Percentiles rank a stretch among this genome's conserved stretches.
These are phyloP conservation scores for Nidula microcarpa DNA, from an alignment of 768 basidiomycete genomes.

Conservation along the genomic window DNA sequence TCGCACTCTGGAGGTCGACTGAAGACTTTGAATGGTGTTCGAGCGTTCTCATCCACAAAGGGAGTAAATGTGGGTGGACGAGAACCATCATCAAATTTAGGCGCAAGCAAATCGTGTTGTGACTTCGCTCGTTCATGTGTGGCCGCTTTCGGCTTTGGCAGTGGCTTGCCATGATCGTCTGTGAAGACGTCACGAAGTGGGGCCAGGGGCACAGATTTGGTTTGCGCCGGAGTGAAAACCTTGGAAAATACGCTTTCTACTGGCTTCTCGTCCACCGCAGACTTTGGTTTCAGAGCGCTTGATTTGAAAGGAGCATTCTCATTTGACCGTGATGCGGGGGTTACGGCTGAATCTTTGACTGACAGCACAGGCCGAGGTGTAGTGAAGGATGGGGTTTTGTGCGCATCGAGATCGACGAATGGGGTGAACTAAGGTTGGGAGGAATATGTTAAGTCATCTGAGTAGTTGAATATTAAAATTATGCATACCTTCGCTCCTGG, in stretches of 20 bases:
- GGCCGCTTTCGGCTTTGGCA: constrained; percentile 26
- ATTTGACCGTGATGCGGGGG: constrained; percentile 23
- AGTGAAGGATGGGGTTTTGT: constrained; percentile 33
- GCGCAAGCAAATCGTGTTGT: constrained; percentile 25
- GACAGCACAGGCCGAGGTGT: constrained; percentile 44
- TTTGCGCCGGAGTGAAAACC: constrained; percentile 61
- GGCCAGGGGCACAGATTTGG: constrained; percentile 30
- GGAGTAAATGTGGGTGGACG: constrained; percentile 30
- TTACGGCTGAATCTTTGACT: constrained; percentile 39
- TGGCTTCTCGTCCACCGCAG: constrained; percentile 31
- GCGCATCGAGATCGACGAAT: constrained; percentile 53
- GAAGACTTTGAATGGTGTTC: constrained; percentile 65
- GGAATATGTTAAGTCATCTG: constrained; percentile 8
- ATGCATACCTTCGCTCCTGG: background rate
- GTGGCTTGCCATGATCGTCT: constrained; percentile 39
- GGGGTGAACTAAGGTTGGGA: constrained; percentile 55
- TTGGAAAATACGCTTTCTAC: constrained; percentile 49
- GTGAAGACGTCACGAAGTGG: constrained; percentile 42
- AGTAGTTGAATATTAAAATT: background rate
- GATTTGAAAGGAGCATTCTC: constrained; percentile 21
- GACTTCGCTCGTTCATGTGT: constrained; percentile 43
- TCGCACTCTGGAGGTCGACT: constrained; percentile 62
- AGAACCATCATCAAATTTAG: constrained; percentile 12
- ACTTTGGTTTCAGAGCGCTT: constrained; percentile 21
- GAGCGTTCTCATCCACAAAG: constrained; percentile 39